Base-by-base conservation (phyloP, 768 basidiomycete species). In the Gloeopeniophorella convolvens region DNA sequence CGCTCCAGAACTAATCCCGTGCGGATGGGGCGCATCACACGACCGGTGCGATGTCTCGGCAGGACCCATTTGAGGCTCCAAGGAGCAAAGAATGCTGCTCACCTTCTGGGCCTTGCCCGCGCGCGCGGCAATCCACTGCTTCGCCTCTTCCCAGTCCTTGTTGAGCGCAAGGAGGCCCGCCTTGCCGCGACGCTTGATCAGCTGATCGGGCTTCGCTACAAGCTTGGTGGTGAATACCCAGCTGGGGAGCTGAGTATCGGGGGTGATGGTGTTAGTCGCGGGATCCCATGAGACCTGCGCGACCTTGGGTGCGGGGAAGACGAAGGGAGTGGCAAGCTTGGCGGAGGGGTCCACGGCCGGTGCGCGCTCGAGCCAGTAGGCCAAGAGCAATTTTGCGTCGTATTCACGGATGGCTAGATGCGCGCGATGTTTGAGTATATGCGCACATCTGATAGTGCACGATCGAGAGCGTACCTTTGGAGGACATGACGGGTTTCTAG, bases 111-210 rank as follows among this genome's bases (percentile, higher is more conserved):
- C 85, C 69, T 96, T 96, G 53, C 95, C 94, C 27, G 95, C 94
- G 30, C 85, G 78, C 56, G 85, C 81, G 45, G 75, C 64, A 64
- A 98, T 88, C 94, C 96, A 98, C 42, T 77, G 68, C 65, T 79
- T 89, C 18, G 89, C 89, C 62, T 86, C 88, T 31, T 83, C 75
- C 89, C 89, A 96, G 20, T 77, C 74, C 73, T 94, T 94, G 83
- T 98, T 97, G 59, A 99, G 78, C 30, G 83, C 83, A 56, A 99
- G 80, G 12, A 99, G 79, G 58, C 96, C 96, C 18, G 92, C 92
- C 79, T 99, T 99, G 63, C 96, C 96, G 55, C 96, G 89, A 58
- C 96, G 88, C 77, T 98, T 99, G 82, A 98, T 98, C 70, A 98
- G 85, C 73, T 96, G 93, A 73, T 95, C 93, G 21, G 93, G 93